Base-by-base conservation (phyloP, 1,139 yeast species). In the Taiozyma onychis region DNA sequence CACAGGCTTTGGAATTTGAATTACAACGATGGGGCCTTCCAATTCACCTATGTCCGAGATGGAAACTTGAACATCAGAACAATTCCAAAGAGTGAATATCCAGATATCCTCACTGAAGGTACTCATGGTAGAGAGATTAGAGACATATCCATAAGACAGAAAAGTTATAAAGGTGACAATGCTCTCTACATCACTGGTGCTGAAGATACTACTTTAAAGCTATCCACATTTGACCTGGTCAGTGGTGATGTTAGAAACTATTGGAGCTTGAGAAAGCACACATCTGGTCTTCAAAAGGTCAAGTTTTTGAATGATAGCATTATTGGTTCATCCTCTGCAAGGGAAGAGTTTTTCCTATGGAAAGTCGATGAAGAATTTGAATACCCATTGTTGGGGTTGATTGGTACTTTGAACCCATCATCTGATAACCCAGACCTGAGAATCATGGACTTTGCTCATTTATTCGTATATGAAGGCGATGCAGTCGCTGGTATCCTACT, bases 51-150 rank as follows among this genome's bases (percentile, higher is more conserved):
- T 59, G 80, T 85, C 22, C 81, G 84, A 62, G 81, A 86, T 41
- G 73, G 81, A 2, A 65, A 68, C 45, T 47, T 71, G 13, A 67
- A 67, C 49, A 72, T 63, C 53, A 68, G 70, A 51, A 57, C 55
- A 22, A 52, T 74, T 50, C 57, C 61, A 46, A 51, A 54, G 48
- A 49, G 61, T 1, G 13, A 44, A 1, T 51, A 58, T 9, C 69
- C 71, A 6, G 64, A 67, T 26, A 52, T 71, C 4, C 57, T 81
- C 39, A 68, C 66, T 46, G 68, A 73, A 11, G 97, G 97, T 0
- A 76, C 90, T 0, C 98, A 93, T 66, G 99, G 99, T 0, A 76
- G 98, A 56, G 99, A 93, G 66, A 80, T 86, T 14, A 73, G 95
- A 61, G 85, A 79, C 55, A 71, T 85, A n/a, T 70, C 84, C 0